Evolutionary conservation across 176 grass and related monocot genomes (phyloP).

Genomic region (Cymbopogon citratus): DNA sequence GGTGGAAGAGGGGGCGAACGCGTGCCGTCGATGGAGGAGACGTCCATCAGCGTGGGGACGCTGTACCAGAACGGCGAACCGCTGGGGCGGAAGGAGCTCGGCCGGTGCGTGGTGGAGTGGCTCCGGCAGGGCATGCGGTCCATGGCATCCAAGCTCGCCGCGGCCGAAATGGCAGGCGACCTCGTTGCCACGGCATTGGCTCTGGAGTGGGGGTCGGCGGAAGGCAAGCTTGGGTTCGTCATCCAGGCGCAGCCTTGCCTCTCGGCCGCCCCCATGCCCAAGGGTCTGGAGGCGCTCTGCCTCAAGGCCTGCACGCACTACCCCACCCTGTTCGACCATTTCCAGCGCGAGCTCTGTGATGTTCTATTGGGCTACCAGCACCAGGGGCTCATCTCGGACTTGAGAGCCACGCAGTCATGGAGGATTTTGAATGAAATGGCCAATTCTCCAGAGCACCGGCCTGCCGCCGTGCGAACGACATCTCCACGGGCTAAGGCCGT

Average conservation of each 20-base stretch:
- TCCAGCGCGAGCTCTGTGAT: slow-evolving; percentile 81
- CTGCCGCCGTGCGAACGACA: slow-evolving; percentile 41
- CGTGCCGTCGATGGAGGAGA: slow-evolving; percentile 64
- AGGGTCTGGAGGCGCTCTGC: slow-evolving; percentile 85
- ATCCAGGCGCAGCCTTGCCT: slow-evolving; percentile 83
- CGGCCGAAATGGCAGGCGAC: slow-evolving; percentile 64
- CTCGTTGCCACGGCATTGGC: slow-evolving; percentile 17
- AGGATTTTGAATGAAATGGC: slow-evolving; percentile 77
- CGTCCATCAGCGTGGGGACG: slow-evolving; percentile 62
- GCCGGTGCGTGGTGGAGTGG: slow-evolving; percentile 69
- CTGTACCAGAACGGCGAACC: slow-evolving; percentile 77
- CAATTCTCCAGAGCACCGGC: slow-evolving; percentile 47
- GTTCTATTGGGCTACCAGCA: slow-evolving; percentile 48
- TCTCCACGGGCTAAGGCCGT: slow-evolving; percentile 41
- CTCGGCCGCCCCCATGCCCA: slow-evolving; percentile 72
- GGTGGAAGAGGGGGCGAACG: slow-evolving; percentile 32
- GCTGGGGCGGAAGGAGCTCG: slow-evolving; percentile 70
- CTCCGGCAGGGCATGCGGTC: slow-evolving; percentile 78
- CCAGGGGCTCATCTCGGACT: slow-evolving; percentile 43
- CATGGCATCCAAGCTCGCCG: slow-evolving; percentile 74
- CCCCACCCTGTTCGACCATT: slow-evolving; percentile 87
- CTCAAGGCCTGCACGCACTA: slow-evolving; percentile 95
- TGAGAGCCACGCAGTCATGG: slow-evolving; percentile 54
- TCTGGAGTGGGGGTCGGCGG: slow-evolving; percentile 24
- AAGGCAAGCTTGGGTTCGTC: slow-evolving; percentile 53